phyloP scores from a whole-genome alignment of 352 stramenopile species.

The Phytophthora pisi region DNA sequence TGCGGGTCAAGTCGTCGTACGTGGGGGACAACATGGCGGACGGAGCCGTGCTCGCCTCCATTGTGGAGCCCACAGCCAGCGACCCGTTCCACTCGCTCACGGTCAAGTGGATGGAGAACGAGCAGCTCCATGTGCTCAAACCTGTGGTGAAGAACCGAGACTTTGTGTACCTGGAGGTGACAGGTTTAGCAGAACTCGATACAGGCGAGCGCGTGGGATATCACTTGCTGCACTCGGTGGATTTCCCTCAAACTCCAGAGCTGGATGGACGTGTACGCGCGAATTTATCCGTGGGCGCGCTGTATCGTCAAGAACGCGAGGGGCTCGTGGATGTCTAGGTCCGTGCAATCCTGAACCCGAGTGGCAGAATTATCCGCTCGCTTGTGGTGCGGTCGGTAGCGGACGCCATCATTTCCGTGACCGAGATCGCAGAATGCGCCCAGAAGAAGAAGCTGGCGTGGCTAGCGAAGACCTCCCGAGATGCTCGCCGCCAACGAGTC shows the following conservation, averaged over 20 bases:
- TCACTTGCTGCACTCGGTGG: conserved; percentile 61
- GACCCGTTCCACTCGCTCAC: conserved; percentile 52
- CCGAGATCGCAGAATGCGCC: conserved; percentile 33
- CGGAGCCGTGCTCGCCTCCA: conserved; percentile 48
- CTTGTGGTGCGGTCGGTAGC: conserved; percentile 31
- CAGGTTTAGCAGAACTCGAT: conserved; percentile 35
- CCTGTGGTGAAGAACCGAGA: conserved; percentile 57
- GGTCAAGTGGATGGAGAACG: conserved; percentile 49
- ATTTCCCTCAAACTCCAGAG: conserved; percentile 40
- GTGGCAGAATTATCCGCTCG: conserved; percentile 38
- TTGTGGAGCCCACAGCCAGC: conserved; percentile 46
- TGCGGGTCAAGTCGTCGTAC: conserved; percentile 51
- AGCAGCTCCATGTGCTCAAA: conserved; percentile 25
- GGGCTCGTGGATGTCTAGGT: conserved; percentile 46
- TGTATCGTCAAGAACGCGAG: conserved; percentile 47
- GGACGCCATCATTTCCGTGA: conserved; percentile 37
- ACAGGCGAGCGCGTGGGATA: conserved; percentile 60
- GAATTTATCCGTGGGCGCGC: conserved; percentile 42
- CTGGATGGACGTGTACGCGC: conserved; percentile 31
- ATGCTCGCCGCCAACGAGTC: conserved; percentile 10
- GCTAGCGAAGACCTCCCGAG: conserved; percentile 23
- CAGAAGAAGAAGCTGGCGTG: conserved; percentile 47
- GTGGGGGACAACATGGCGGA: conserved; percentile 49
- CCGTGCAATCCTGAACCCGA: conserved; percentile 36
- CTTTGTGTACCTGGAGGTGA: conserved; percentile 63